Conservation (phyloP, 192 early-diverging fungal species). For the Coemansia sp. region DNA sequence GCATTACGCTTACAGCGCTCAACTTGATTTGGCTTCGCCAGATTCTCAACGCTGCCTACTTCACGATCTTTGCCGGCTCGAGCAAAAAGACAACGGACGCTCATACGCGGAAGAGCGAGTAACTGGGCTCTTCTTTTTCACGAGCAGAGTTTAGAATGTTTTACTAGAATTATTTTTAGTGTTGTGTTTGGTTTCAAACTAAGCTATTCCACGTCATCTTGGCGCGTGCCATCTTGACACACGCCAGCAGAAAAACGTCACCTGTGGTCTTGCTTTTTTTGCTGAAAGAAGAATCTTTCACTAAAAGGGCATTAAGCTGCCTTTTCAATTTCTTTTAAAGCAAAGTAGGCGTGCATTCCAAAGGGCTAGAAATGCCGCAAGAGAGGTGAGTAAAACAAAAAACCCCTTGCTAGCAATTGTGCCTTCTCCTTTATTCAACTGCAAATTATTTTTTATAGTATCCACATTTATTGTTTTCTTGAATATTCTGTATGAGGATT, state of each 20-base stretch:
- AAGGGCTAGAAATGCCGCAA: too few relatives aligned
- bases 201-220: neutral
- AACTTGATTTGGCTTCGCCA: slow-evolving; percentile 52
- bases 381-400: too few relatives aligned
- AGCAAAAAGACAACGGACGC: neutral
- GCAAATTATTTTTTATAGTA: neutral
- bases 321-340: neutral
- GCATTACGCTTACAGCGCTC: slow-evolving; percentile 33
- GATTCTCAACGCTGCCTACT: slow-evolving; percentile 33
- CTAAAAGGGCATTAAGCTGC: neutral
- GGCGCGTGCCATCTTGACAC: neutral
- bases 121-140: too few relatives aligned
- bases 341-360: too few relatives aligned
- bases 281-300: neutral
- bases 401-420: neutral
- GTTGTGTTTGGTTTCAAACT: neutral
- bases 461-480: neutral
- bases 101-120: neutral
- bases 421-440: too few relatives aligned
- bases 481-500: neutral
- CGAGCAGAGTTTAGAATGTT: neutral
- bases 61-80: slow-evolving; percentile 15
- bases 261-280: neutral
- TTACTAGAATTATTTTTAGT: neutral
- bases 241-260: neutral